Conservation (phyloP, 2,329 filamentous ascomycete species). For the Aspergillus pseudotamarii region DNA sequence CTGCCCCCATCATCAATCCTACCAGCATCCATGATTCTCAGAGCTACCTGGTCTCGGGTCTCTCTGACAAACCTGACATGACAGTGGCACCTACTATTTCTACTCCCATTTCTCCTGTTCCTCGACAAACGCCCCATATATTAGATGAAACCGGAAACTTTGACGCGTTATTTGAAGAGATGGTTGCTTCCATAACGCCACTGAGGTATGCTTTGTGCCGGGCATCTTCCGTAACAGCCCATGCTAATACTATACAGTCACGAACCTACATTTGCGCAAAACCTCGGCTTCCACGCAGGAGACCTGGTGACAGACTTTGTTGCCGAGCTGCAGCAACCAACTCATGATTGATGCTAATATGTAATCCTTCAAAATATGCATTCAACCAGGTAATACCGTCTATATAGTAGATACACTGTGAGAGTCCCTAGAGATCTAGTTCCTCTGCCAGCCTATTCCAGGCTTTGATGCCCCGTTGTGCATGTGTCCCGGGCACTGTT, state of each 20-base stretch:
- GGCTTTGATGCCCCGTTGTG: slow-evolving; percentile 42
- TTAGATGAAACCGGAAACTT: not conserved
- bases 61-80: not conserved
- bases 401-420: not conserved
- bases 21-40: not conserved
- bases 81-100: not conserved
- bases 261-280: not conserved
- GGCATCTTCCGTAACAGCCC: no score
- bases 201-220: not conserved
- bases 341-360: not conserved
- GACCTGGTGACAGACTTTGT: not conserved
- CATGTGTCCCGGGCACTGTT: slow-evolving; percentile 58
- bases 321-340: not conserved
- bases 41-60: not conserved
- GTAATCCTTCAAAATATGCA: not conserved
- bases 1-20: not conserved
- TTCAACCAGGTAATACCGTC: not conserved
- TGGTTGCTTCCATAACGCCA: slow-evolving; percentile 17
- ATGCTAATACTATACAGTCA: not conserved
- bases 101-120: not conserved
- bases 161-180: slow-evolving; percentile 3
- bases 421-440: not conserved
- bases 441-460: not conserved
- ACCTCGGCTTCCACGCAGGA: not conserved
- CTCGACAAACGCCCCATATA: not conserved